Conservation (phyloP, 352 stramenopile genomes). For the Pythium insidiosum region DNA sequence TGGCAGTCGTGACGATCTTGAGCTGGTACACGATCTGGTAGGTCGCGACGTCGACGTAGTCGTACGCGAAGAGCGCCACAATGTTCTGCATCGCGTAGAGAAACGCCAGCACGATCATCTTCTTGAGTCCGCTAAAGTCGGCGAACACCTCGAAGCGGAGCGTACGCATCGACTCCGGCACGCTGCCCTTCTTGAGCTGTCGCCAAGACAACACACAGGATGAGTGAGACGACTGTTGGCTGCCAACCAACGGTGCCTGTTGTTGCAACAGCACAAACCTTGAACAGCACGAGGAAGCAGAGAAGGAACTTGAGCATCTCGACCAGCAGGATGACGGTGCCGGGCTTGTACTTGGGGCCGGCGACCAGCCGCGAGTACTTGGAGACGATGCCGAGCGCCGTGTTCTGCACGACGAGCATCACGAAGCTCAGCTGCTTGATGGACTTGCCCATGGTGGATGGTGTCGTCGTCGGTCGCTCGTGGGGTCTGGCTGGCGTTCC, state of each 20-base stretch:
- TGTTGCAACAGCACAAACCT: slow-evolving; percentile 8
- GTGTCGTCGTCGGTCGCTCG: not conserved
- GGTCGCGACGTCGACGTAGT: slow-evolving; percentile 85
- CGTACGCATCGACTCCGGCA: slow-evolving; percentile 44
- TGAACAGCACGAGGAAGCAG: slow-evolving; percentile 67
- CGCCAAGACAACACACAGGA: no score
- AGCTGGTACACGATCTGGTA: slow-evolving; percentile 89
- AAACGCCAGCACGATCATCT: slow-evolving; percentile 81
- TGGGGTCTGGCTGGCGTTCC: not conserved
- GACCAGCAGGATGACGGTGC: slow-evolving; percentile 74
- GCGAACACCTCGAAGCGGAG: slow-evolving; percentile 75
- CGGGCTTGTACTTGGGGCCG: slow-evolving; percentile 77
- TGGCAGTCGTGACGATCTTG: slow-evolving; percentile 87
- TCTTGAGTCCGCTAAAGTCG: slow-evolving; percentile 66
- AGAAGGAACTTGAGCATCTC: slow-evolving; percentile 79
- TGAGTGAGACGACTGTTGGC: no score
- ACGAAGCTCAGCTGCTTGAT: slow-evolving; percentile 79
- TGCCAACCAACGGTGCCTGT: not conserved
- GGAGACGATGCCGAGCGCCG: slow-evolving; percentile 77
- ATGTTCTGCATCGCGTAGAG: slow-evolving; percentile 86
- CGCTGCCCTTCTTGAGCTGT: slow-evolving; percentile 42
- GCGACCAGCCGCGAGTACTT: slow-evolving; percentile 74
- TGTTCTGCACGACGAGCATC: slow-evolving; percentile 85
- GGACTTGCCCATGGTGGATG: slow-evolving; percentile 23
- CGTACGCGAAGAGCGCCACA: slow-evolving; percentile 79